A percentile compares a stretch with the other conserved stretches of the same genome.
Conservation (phyloP, 1,284 basidiomycete species). For the Salmacisia buchloeana region DNA sequence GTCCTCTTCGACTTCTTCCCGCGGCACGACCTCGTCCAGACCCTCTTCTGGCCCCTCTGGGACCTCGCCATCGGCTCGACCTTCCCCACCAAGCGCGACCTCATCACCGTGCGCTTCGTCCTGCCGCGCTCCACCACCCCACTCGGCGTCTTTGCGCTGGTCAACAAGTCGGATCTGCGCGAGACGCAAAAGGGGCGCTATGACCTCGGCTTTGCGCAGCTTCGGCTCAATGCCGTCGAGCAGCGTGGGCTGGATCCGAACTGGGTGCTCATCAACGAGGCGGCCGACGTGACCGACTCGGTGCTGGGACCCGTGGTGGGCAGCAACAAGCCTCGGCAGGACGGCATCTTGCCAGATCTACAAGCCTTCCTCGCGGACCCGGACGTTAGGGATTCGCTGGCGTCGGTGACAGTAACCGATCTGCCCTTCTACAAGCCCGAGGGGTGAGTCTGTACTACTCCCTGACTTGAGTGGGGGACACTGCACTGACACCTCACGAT, state of each 20-base stretch:
- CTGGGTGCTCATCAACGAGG: conserved; percentile 44
- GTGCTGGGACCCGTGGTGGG: conserved; percentile 25
- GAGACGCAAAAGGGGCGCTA: conserved; percentile 33
- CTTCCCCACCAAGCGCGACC: conserved; percentile 24
- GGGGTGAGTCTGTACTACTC: conserved; percentile 8
- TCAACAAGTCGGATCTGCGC: conserved; percentile 38
- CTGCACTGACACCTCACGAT: too few relatives aligned
- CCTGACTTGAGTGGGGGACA: too few relatives aligned
- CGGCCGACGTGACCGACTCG: conserved; percentile 38
- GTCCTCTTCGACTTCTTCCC: conserved; percentile 28
- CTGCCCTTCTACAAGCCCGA: conserved; percentile 31
- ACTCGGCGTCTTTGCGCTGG: conserved; percentile 41
- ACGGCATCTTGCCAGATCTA: conserved; percentile 21
- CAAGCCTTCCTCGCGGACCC: conserved; percentile 28
- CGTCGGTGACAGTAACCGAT: conserved; percentile 44
- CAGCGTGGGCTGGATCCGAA: conserved; percentile 33
- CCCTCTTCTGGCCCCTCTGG: conserved; percentile 18
- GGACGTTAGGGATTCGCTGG: conserved; percentile 28
- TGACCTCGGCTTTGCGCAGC: conserved; percentile 43
- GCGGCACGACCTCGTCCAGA: conserved; percentile 37
- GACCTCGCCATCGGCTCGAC: conserved; percentile 30
- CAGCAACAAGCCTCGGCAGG: not conserved
- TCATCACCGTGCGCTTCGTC: conserved; percentile 34
- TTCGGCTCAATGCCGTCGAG: conserved; percentile 28
- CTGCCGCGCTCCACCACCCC: conserved; percentile 24